These are phyloP conservation scores for Hirschioporus abietinus DNA, from an alignment of 768 basidiomycete genomes.

Conservation along the genomic window DNA sequence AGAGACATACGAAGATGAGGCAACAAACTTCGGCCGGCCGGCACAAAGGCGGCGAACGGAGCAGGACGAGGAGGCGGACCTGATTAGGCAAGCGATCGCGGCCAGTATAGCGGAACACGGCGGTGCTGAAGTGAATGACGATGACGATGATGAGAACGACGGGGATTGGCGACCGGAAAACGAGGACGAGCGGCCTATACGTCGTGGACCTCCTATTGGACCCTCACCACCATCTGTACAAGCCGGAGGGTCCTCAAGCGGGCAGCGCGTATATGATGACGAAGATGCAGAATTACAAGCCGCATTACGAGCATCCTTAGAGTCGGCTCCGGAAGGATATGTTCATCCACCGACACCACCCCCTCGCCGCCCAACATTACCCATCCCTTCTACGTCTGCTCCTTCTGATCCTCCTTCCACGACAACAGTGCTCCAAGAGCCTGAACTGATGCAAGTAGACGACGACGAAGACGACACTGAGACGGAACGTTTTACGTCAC, in stretches of 20 bases:
- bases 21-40: constrained; percentile 16
- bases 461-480: constrained; percentile 8
- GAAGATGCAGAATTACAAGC: constrained; percentile 87
- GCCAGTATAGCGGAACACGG: constrained; percentile 45
- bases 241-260: constrained; percentile 8
- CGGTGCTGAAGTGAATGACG: background rate
- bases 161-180: constrained; percentile 9
- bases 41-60: constrained; percentile 6
- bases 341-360: constrained; percentile 23
- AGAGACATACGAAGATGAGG: constrained; percentile 47
- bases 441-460: constrained; percentile 6
- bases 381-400: constrained; percentile 8
- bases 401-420: constrained; percentile 2
- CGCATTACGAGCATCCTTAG: constrained; percentile 78
- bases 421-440: background rate
- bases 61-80: constrained; percentile 53
- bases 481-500: constrained; percentile 8
- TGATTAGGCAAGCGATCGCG: constrained; percentile 51
- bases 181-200: constrained; percentile 2
- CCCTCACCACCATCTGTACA: constrained; percentile 8
- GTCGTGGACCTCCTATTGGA: constrained; percentile 3
- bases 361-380: constrained; percentile 16
- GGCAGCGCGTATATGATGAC: constrained; percentile 65
- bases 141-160: constrained; percentile 19
- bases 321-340: constrained; percentile 52